Base-by-base conservation (phyloP, 106 monocot species). In the Dendrobium chrysotoxum region DNA sequence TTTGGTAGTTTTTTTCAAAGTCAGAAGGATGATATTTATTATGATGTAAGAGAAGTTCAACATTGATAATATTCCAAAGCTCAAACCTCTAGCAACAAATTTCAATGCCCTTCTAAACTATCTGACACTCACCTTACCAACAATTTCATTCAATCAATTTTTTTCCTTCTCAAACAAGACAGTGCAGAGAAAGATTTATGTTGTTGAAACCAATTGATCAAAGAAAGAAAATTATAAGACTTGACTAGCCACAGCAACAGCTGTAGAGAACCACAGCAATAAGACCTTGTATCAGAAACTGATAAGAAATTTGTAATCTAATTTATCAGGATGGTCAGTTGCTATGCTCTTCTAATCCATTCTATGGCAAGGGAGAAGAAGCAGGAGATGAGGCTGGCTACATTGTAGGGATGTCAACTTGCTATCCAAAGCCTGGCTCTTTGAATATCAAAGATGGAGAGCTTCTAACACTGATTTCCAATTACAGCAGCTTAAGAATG, bases 371-470 rank as follows among this genome's bases (percentile, higher is more conserved):
- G 11, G 86, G 91, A 38, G 21, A 78, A 40, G 84, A 88, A 57
- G 81, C 86, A 75, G 91, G 91, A 28, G 80, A 91, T n/a, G 91
- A 91, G 80, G 76, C 44, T 20, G 91, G 91, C 1, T 91, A 91
- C 67, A 84, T 91, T 28, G 88, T 91, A 1, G 88, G 91, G 45
- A 91, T 91, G 91, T 82, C 91, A 5, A 86, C 88, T 4, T 91
- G 91, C 81, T 91, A 91, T 77, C 91, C 88, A 0, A 82, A 65
- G 8, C 86, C 91, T 13, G 86, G 88, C 55, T 81, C 86, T 8
- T 78, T 86, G 0, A 75, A 42, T 39, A 46, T 91, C 40, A 73
- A 72, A 23, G 82, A 84, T 28, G 88, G 91, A 12, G 91, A 91
- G 82, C 70, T 79, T 68, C 58, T 91, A n/a, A 88, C 91, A 6